Percentiles rank a stretch among this genome's conserved stretches.
phyloP scores from a whole-genome alignment of 164 flowering plant species.

The Buxus sempervirens region DNA sequence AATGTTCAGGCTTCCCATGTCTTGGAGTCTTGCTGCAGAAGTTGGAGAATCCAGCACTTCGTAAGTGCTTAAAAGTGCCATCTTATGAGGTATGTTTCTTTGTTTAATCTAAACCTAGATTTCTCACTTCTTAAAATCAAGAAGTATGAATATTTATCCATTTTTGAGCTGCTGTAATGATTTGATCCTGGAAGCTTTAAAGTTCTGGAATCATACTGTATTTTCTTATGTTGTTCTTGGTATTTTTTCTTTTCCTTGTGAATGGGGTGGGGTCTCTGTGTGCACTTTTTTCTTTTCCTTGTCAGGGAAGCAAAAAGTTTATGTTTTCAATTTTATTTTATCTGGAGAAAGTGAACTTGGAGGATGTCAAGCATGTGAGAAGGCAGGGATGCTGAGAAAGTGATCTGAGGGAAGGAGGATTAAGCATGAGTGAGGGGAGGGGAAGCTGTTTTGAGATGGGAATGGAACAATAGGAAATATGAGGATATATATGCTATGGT shows the following conservation, averaged over 20 bases:
- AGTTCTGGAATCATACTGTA: background rate
- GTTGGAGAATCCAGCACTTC: slow-evolving; percentile 96
- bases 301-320: no score
- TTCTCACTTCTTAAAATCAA: background rate
- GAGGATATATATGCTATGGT: background rate
- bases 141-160: background rate
- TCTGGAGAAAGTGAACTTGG: no score
- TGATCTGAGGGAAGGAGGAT: background rate
- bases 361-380: background rate
- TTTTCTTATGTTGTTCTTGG: background rate
- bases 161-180: background rate
- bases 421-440: background rate
- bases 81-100: slow-evolving; percentile 68
- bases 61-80: slow-evolving; percentile 78
- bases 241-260: background rate
- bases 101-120: background rate
- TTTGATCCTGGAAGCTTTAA: background rate
- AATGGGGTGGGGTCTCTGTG: background rate
- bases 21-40: slow-evolving; percentile 94
- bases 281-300: no score
- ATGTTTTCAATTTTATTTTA: no score
- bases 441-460: background rate
- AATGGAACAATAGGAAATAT: background rate
- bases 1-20: slow-evolving; percentile 77
- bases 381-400: background rate